phyloP scores from a whole-genome alignment of 2,329 filamentous ascomycete species.

The Cytospora chrysosperma region DNA sequence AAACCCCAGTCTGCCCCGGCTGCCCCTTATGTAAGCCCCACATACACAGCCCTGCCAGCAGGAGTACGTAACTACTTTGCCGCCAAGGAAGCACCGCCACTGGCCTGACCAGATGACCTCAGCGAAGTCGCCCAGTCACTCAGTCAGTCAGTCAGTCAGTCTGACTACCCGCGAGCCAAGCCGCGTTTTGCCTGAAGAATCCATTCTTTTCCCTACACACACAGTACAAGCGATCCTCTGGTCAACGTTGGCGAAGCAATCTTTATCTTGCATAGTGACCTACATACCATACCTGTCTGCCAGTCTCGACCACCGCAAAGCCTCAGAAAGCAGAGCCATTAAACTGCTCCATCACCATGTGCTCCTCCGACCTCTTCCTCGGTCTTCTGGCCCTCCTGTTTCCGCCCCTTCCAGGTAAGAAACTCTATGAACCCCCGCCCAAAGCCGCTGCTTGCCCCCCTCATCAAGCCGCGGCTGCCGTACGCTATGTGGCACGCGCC shows the following conservation, averaged over 20 bases:
- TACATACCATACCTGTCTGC: background rate
- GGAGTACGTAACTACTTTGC: too few species aligned
- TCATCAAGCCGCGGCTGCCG: background rate
- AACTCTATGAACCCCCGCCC: conserved; percentile 6
- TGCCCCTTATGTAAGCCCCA: conserved; percentile 10
- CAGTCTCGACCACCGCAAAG: background rate
- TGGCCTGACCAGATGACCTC: conserved; percentile 1
- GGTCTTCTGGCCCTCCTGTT: conserved; percentile 64
- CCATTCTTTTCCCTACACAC: background rate
- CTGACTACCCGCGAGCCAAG: too few species aligned
- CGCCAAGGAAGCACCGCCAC: conserved; percentile 3
- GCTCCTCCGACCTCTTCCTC: conserved; percentile 61
- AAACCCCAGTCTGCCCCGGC: background rate
- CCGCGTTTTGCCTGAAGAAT: background rate
- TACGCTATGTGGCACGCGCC: background rate
- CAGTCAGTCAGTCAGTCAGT: too few species aligned
- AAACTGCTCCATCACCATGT: conserved; percentile 44
- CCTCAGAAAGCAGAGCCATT: background rate
- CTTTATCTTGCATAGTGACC: background rate
- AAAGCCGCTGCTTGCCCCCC: too few species aligned
- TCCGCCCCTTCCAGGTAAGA: conserved; percentile 63
- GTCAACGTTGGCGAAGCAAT: background rate
- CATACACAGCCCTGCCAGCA: conserved; percentile 1
- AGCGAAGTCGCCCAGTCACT: background rate
- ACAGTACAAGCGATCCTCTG: background rate